Percentiles rank a stretch among this genome's conserved stretches.
These are phyloP conservation scores for Phaffia rhodozyma DNA, from an alignment of 1,284 basidiomycete genomes.

Conservation along the genomic window DNA sequence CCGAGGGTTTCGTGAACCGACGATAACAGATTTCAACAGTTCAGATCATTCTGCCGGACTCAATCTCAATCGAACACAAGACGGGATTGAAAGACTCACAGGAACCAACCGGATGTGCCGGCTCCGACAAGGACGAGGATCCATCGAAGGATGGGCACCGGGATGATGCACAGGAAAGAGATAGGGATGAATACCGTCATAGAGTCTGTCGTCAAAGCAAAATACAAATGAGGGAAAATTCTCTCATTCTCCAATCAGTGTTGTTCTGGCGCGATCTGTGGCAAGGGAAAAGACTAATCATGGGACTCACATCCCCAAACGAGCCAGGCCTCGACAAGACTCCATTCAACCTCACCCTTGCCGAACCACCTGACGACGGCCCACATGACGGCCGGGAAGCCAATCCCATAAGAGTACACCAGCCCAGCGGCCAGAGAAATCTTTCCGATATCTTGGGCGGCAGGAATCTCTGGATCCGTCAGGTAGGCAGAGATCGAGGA, in stretches of 20 bases:
- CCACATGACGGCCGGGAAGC: constrained; percentile 53
- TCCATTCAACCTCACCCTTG: constrained; percentile 42
- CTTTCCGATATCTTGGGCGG: constrained; percentile 70
- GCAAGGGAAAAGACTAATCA: neutral
- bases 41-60: neutral
- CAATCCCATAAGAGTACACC: constrained; percentile 75
- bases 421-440: constrained; percentile 67
- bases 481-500: constrained; percentile 71
- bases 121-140: constrained; percentile 58
- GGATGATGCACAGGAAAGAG: constrained; percentile 69
- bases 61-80: neutral
- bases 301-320: constrained; percentile 39
- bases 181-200: constrained; percentile 10
- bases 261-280: neutral
- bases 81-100: constrained; percentile 35
- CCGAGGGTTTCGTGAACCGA: constrained; percentile 15
- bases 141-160: constrained; percentile 67
- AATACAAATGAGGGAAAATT: neutral
- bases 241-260: neutral
- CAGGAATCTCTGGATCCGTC: constrained; percentile 45
- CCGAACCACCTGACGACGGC: constrained; percentile 15
- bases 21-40: neutral
- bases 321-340: constrained; percentile 52
- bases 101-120: constrained; percentile 65
- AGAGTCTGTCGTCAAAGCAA: neutral